Conservation (phyloP, 305 asterid genomes). For the Ajuga reptans region DNA sequence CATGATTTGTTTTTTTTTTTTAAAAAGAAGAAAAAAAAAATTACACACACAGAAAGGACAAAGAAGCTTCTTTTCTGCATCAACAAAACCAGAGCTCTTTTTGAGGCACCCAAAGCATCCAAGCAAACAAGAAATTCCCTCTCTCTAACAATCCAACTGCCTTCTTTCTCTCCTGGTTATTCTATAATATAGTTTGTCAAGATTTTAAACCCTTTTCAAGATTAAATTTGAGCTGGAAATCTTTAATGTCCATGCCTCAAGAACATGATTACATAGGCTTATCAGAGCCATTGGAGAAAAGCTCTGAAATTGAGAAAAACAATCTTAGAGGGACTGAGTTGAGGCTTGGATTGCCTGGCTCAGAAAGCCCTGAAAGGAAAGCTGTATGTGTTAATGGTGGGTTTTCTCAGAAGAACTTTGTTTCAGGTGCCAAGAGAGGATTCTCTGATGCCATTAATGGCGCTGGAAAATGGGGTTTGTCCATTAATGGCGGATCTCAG, state of each 20-base stretch:
- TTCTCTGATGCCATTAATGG: conserved; percentile 67
- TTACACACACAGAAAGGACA: conserved; percentile 49
- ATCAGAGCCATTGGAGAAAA: conserved; percentile 37
- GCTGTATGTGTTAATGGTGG: conserved; percentile 25
- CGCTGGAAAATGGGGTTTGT: conserved; percentile 55
- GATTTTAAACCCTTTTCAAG: conserved; percentile 9
- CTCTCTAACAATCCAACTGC: background rate
- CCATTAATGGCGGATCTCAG: conserved; percentile 49
- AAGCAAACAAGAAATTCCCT: background rate
- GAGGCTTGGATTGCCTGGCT: conserved; percentile 80
- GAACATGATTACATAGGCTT: conserved; percentile 56
- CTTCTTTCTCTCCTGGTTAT: conserved; percentile 2
- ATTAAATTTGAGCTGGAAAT: background rate
- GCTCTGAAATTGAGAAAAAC: conserved; percentile 29
- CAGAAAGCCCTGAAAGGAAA: conserved; percentile 48
- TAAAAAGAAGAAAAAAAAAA: conserved; percentile 7
- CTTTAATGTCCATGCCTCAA: conserved; percentile 46
- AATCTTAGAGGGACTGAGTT: conserved; percentile 62
- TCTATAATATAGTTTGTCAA: background rate
- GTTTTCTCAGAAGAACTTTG: conserved; percentile 26
- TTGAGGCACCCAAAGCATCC: conserved; percentile 24
- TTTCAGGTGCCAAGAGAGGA: conserved; percentile 62
- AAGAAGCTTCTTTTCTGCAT: conserved; percentile 55
- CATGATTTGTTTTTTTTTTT: too few relatives aligned
- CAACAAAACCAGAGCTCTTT: conserved; percentile 38